phyloP scores from a whole-genome alignment of 768 basidiomycete species.

The Mycena belliarum region DNA sequence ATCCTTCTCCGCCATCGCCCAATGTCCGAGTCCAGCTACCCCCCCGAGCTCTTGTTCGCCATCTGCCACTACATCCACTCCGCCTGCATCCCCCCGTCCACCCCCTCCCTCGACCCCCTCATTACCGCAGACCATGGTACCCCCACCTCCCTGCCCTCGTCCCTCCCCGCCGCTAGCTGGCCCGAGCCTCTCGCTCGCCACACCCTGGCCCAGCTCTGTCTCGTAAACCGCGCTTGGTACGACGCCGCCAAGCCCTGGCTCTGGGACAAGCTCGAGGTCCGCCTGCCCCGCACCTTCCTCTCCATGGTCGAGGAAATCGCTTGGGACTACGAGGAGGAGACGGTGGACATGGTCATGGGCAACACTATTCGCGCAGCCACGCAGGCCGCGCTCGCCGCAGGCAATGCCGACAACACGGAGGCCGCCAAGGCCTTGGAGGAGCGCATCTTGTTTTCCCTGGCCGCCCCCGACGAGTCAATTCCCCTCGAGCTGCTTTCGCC shows the following conservation, averaged over 20 bases:
- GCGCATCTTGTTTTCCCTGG: constrained; percentile 57
- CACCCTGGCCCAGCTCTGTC: constrained; percentile 70
- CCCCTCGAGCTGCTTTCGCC: constrained; percentile 78
- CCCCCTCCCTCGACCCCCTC: constrained; percentile 72
- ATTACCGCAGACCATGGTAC: constrained; percentile 43
- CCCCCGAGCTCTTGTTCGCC: constrained; percentile 69
- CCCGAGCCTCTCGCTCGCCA: constrained; percentile 63
- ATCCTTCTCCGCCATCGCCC: background rate
- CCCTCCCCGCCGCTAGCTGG: constrained; percentile 72
- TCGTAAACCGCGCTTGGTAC: constrained; percentile 78
- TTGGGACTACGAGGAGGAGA: constrained; percentile 69
- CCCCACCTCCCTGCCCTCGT: constrained; percentile 70
- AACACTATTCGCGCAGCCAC: constrained; percentile 69
- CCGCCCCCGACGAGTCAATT: constrained; percentile 68
- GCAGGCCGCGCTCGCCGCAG: constrained; percentile 56
- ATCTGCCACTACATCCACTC: constrained; percentile 76
- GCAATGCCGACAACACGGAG: constrained; percentile 37
- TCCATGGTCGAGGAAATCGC: constrained; percentile 78
- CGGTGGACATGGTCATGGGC: constrained; percentile 64
- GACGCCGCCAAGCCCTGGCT: constrained; percentile 87
- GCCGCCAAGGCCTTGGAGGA: constrained; percentile 57
- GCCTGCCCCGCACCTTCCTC: constrained; percentile 84
- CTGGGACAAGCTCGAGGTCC: constrained; percentile 82
- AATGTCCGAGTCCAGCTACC: constrained; percentile 50
- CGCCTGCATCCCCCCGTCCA: constrained; percentile 54